Conservation (phyloP, 2,329 filamentous ascomycete genomes). For the Colletotrichum karsti region DNA sequence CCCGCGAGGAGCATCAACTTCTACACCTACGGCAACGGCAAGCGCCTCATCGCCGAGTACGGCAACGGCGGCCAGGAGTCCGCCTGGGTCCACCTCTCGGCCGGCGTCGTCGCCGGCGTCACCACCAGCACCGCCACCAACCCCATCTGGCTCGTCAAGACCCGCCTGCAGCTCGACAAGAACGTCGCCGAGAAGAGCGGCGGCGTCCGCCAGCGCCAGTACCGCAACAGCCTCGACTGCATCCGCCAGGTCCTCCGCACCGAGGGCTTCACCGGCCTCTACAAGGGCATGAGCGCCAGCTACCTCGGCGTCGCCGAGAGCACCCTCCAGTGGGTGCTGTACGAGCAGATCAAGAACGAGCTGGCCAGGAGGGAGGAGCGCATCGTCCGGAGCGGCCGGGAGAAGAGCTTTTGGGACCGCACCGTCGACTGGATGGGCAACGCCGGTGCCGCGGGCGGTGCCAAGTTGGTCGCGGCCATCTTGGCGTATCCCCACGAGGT, state of each 20-base stretch:
- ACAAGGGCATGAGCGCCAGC: slow-evolving; percentile 89
- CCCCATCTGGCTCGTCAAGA: slow-evolving; percentile 97
- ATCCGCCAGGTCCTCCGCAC: slow-evolving; percentile 81
- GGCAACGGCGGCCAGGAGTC: slow-evolving; percentile 76
- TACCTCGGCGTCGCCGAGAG: slow-evolving; percentile 92
- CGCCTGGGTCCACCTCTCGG: slow-evolving; percentile 79
- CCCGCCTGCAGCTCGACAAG: slow-evolving; percentile 89
- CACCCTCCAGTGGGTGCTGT: slow-evolving; percentile 92
- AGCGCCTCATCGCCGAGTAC: slow-evolving; percentile 79
- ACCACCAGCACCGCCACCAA: slow-evolving; percentile 92
- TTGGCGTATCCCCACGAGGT: slow-evolving; percentile 94
- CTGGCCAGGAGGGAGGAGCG: slow-evolving; percentile 71
- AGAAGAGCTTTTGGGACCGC: slow-evolving; percentile 76
- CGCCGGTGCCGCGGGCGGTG: slow-evolving; percentile 79
- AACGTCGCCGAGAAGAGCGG: slow-evolving; percentile 72
- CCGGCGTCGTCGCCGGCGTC: slow-evolving; percentile 81
- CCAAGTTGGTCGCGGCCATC: slow-evolving; percentile 86
- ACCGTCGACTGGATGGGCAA: slow-evolving; percentile 83
- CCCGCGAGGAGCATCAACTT: slow-evolving; percentile 94
- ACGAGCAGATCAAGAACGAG: slow-evolving; percentile 88
- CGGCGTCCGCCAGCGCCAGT: slow-evolving; percentile 68
- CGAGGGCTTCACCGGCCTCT: slow-evolving; percentile 84
- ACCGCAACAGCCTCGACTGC: slow-evolving; percentile 90
- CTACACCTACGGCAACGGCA: slow-evolving; percentile 91
- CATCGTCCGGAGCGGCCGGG: slow-evolving; percentile 65